Percentiles rank a stretch among this genome's conserved stretches.
phyloP scores from a whole-genome alignment of 768 basidiomycete genomes.

The Phaeolepiota aurea region DNA sequence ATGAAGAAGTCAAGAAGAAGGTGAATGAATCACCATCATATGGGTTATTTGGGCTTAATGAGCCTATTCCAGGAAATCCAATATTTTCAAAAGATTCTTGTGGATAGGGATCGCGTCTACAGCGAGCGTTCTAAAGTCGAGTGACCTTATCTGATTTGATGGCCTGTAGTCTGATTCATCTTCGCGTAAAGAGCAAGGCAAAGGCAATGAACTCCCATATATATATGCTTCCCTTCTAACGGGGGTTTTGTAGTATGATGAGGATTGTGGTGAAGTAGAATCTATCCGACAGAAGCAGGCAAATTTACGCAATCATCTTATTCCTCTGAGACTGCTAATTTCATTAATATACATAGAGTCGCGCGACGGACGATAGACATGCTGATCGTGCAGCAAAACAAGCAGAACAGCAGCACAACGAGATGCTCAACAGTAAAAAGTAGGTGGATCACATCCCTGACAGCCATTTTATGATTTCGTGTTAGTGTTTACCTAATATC shows the following conservation, averaged over 20 bases:
- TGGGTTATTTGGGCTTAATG: conserved; percentile 3
- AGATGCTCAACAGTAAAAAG: conserved; percentile 84
- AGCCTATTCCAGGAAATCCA: conserved; percentile 47
- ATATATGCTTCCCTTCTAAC: conserved; percentile 8
- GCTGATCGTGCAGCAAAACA: conserved; percentile 68
- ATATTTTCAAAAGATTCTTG: conserved; percentile 63
- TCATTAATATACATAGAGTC: conserved; percentile 51
- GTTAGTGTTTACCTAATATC: conserved; percentile 63
- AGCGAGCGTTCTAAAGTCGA: conserved; percentile 62
- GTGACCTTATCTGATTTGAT: conserved; percentile 1
- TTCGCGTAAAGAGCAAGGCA: conserved; percentile 44
- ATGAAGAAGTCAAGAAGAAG: conserved; percentile 64
- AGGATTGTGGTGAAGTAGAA: conserved; percentile 69
- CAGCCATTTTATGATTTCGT: neutral
- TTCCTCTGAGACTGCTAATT: conserved; percentile 5
- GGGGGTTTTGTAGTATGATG: conserved; percentile 56
- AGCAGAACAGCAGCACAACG: conserved; percentile 64
- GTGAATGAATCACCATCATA: conserved; percentile 20
- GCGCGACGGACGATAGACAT: conserved; percentile 66
- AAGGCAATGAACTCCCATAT: conserved; percentile 32
- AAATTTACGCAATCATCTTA: conserved; percentile 9
- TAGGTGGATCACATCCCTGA: conserved; percentile 18
- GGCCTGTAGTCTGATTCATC: neutral
- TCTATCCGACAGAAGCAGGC: conserved; percentile 76
- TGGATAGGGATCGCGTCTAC: conserved; percentile 63